Evolutionary conservation across 495 filamentous ascomycete species (phyloP), one percentile per base, ranked within the genome.

Genomic region (Endocarpon pusillum): DNA sequence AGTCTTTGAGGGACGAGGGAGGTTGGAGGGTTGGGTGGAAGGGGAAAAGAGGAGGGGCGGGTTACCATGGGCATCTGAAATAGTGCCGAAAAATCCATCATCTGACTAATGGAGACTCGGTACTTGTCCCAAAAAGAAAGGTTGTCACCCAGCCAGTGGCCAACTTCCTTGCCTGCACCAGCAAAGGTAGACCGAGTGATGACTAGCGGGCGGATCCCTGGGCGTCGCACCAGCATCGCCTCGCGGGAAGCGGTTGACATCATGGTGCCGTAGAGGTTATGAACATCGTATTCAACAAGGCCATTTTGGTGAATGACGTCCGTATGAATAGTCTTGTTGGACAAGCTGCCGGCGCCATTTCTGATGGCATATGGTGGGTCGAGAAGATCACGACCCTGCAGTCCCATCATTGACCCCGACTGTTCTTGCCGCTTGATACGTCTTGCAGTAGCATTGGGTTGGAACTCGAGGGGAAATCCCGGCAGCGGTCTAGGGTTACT

Each of bases 61-160:
- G n/a, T n/a, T n/a, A n/a, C 77, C 77, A 93, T 82, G 20, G 81
- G 81, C 2, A 92, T 53, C 47, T 91, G 82, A 65, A 78, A 91
- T 42, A 91, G 69, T 3, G 79, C 64, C 0, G 74, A 72, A 43
- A 87, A 93, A 11, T 74, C 67, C 19, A 91, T 54, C 52, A 81
- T 66, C 37, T 69, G 66, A 2, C 69, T 49, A 43, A 93, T 83
- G 12, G 69, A 73, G 18, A 62, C 55, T 3, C 73, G 67, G 54
- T 86, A 89, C 29, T 80, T 62, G 14, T 63, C 55, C 84, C 84
- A 93, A 21, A 64, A 51, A 21, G 73, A 71, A 10, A 73, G 27
- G 49, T 93, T 92, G 58, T 93, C 84, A 5, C 84, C 84, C 1
- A 87, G 71, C 84, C 84, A 93, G 44, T 93, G 77, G 3, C 81